These are phyloP conservation scores for Zygosaccharomyces pseudobailii DNA, from an alignment of 1,139 yeast genomes.

Conservation along the genomic window DNA sequence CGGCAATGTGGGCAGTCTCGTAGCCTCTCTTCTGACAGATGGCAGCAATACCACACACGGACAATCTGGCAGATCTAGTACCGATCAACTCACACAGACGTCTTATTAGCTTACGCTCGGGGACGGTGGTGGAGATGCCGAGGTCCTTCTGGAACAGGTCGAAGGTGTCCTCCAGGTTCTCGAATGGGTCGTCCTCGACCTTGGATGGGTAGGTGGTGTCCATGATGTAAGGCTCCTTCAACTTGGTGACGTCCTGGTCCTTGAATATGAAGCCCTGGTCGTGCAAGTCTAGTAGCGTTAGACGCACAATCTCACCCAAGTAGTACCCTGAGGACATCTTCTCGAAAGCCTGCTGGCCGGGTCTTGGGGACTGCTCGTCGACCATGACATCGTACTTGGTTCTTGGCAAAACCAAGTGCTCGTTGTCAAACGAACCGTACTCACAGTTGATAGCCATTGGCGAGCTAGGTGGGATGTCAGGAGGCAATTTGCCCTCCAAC, in stretches of 20 bases:
- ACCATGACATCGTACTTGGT: constrained; percentile 78
- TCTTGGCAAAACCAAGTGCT: constrained; percentile 77
- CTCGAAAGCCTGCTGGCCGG: constrained; percentile 93
- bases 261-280: constrained; percentile 62
- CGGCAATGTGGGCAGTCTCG: constrained; percentile 81
- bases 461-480: constrained; percentile 57
- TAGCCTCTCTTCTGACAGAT: constrained; percentile 83
- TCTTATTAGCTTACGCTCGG: constrained; percentile 81
- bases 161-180: constrained; percentile 73
- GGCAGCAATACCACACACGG: constrained; percentile 95
- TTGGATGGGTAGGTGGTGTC: constrained; percentile 86
- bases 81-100: constrained; percentile 84
- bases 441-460: constrained; percentile 98
- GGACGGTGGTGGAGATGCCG: constrained; percentile 59
- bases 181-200: constrained; percentile 87
- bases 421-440: constrained; percentile 96
- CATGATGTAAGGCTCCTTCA: constrained; percentile 60
- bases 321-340: constrained; percentile 97
- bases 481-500: constrained; percentile 63
- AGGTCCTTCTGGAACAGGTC: constrained; percentile 58
- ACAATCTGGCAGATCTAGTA: constrained; percentile 85
- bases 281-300: constrained; percentile 70
- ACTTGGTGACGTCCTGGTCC: constrained; percentile 59
- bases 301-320: constrained; percentile 86
- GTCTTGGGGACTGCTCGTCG: constrained; percentile 88